Evolutionary conservation across 176 grass and related monocot genomes (phyloP).

Genomic region (Musa acuminata): DNA sequence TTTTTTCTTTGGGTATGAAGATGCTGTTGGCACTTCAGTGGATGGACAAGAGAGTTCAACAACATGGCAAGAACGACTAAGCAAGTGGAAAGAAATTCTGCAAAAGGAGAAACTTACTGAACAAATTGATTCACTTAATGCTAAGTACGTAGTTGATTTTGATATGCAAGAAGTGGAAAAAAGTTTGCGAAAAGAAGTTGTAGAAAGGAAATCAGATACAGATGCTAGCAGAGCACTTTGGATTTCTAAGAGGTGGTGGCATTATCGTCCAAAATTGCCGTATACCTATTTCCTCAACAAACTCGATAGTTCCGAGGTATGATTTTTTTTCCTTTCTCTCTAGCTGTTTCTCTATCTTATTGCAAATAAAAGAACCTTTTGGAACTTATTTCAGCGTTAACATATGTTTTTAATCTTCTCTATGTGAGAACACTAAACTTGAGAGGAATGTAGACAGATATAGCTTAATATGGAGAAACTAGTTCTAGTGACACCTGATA

Average conservation of each 20-base stretch:
- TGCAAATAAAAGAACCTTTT: not conserved
- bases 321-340: not conserved
- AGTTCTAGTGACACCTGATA: no score
- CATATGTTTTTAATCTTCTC: no score
- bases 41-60: slow-evolving; percentile 7
- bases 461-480: no score
- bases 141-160: slow-evolving; percentile 43
- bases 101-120: slow-evolving; percentile 26
- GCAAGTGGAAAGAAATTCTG: slow-evolving; percentile 29
- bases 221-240: slow-evolving; percentile 21
- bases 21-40: not conserved
- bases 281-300: slow-evolving; percentile 29
- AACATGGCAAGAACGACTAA: slow-evolving; percentile 26
- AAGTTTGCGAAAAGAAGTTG: slow-evolving; percentile 28
- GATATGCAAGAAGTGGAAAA: slow-evolving; percentile 41
- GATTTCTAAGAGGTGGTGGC: slow-evolving; percentile 37
- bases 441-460: no score
- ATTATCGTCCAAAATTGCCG: slow-evolving; percentile 27
- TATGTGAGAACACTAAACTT: no score
- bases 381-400: not conserved
- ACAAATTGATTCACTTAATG: slow-evolving; percentile 28
- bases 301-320: slow-evolving; percentile 29
- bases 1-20: slow-evolving; percentile 1
- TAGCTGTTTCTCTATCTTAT: not conserved
- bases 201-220: slow-evolving; percentile 14